Percentiles rank a stretch among this genome's conserved stretches.
Evolutionary conservation across 495 filamentous ascomycete species (phyloP).

Genomic region (Cladorrhinum samala): DNA sequence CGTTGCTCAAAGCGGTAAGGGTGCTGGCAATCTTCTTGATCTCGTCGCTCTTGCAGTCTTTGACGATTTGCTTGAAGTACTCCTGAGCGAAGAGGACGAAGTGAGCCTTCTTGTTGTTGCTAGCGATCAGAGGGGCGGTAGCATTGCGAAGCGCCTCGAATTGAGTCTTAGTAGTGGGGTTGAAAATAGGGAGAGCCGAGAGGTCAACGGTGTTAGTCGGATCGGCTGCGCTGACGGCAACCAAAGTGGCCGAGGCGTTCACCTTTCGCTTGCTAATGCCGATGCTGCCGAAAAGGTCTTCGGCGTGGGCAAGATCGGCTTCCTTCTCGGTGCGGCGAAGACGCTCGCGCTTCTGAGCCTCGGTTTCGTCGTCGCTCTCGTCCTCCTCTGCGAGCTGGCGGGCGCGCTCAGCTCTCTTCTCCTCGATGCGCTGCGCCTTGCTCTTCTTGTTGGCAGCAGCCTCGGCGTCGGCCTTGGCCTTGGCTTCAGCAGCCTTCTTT

Average conservation of each 20-base stretch:
- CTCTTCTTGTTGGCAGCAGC: constrained; percentile 92
- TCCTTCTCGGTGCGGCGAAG: constrained; percentile 76
- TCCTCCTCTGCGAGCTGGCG: constrained; percentile 45
- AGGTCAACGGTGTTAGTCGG: constrained; percentile 77
- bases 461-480: constrained; percentile 83
- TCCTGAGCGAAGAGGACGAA: constrained; percentile 87
- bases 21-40: constrained; percentile 90
- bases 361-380: constrained; percentile 63
- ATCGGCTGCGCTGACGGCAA: constrained; percentile 64
- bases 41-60: constrained; percentile 82
- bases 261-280: constrained; percentile 64
- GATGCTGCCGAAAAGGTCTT: constrained; percentile 80
- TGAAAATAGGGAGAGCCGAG: constrained; percentile 72
- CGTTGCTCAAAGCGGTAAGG: constrained; percentile 80
- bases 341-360: constrained; percentile 63
- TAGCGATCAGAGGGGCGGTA: constrained; percentile 65
- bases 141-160: constrained; percentile 69
- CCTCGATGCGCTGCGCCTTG: constrained; percentile 81
- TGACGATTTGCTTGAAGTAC: constrained; percentile 77
- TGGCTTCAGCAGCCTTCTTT: constrained; percentile 75
- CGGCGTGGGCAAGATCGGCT: constrained; percentile 81
- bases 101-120: constrained; percentile 79
- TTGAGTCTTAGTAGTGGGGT: constrained; percentile 77
- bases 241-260: constrained; percentile 50
- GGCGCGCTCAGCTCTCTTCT: constrained; percentile 53